Evolutionary conservation across 2,329 filamentous ascomycete species (phyloP), one percentile per base, ranked within the genome.

Genomic region (Colletotrichum chrysophilum): DNA sequence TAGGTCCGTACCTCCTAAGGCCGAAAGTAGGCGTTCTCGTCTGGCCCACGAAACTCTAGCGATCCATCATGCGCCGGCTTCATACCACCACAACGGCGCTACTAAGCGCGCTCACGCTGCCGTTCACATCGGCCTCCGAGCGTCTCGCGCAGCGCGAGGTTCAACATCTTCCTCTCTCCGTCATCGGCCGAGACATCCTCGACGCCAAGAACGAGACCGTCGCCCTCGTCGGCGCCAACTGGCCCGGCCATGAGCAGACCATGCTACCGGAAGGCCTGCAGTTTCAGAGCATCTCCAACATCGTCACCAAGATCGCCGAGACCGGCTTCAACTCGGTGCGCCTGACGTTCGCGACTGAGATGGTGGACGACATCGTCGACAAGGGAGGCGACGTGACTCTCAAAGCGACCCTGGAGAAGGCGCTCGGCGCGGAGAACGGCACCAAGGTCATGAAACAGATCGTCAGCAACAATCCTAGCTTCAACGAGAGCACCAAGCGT

Each of bases 261-360:
- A 91, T 91, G 89, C 85, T 91, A 4, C 89, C 89, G 0, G 89
- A 91, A 78, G 89, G 89, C 12, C 83, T 91, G 8, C 88, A 90
- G 77, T 89, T 90, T 80, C 85, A 87, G 58, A 90, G 88, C 0
- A 83, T 91, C 52, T 81, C 83, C 43, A 82, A 80, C 16, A 88
- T 91, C 56, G 87, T 90, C 4, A 81, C 85, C 16, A 86, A 86
- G 81, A 85, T 90, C 77, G 89, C 89, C 72, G 86, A 86, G 73
- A 80, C 89, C 2, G 89, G 88, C 16, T 88, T 91, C 82, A 91
- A 91, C 78, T 86, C 87, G 2, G 87, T 91, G 16, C 87, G 90
- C 5, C 80, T 91, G 74, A 90, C 89, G 0, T 91, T 88, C 74
- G 88, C 89, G 2, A 91, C 88, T 77, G 86, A 91, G 78, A 89